Base-by-base conservation (phyloP, 2,329 filamentous ascomycete species). In the Fusarium udum region DNA sequence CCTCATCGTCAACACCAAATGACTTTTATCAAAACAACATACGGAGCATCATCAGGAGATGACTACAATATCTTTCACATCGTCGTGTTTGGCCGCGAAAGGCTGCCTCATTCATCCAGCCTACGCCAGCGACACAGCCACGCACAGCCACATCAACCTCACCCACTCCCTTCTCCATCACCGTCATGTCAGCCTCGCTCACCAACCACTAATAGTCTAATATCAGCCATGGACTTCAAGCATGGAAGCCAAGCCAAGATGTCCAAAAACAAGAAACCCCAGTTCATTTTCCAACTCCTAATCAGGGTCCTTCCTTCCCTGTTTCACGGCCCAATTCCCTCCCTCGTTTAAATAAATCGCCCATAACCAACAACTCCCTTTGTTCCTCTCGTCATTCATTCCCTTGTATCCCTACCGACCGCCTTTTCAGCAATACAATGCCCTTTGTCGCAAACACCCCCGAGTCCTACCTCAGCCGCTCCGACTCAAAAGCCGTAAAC, bases 401-500 rank as follows among this genome's bases (percentile, higher is more conserved):
- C 45, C 28, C 24, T 24, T 53, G 52, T 67, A 22, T 59, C 20
- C 28, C 16, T 34, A 24, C 37, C 65, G 66, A 69, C 67, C 67
- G 66, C 67, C 39, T 49, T 55, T 64, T 64, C 4, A 4, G 14
- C 28, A 28, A 14, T 46, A 69, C 60, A 40, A 84, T 84, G 83
- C 82, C 83, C 64, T 84, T 83, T 71, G 80, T 84, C 66, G 78
- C 82, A 71, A 84, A 84, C 79, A 97, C 94, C 0, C 95, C 95
- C 73, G 95, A 98, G 85, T 92, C 93, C 26, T 84, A 92, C 34
- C 85, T 98, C 66, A 88, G 88, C 64, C 92, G 95, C 65, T 91
- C 91, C 78, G 95, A 98, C 85, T 97, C 94, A 58, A 94, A 93
- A 80, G 92, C 97, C 75, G 92, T 95, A 5, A 87, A 89, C 3